Evolutionary conservation across 345 rosid species (phyloP), one percentile per base, ranked within the genome.

Genomic region (Sonneratia alba): DNA sequence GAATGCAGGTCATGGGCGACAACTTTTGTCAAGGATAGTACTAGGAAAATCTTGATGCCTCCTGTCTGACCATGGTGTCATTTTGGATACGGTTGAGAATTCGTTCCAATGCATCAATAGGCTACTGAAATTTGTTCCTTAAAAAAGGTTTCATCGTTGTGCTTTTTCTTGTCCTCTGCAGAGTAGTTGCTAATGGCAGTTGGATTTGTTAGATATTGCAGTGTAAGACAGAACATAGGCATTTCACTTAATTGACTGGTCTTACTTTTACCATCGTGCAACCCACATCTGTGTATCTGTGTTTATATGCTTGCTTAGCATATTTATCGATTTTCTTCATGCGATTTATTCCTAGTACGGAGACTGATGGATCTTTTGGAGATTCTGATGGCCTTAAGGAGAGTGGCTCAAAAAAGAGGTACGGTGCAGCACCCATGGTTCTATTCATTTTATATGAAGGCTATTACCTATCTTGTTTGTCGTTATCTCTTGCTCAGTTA

Each of bases 341-440:
- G 7, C 36, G 53, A 73, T 80, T 36, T 79, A 45, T 65, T 78
- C 63, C 37, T 66, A 94, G 98, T 62, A 72, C 38, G 68, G 91
- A 88, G 71, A 77, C 80, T 67, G 97, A 90, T 85, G 91, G 85
- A 66, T 79, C 90, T 3, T 77, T 83, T 72, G 97, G 87, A 74
- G 88, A 94, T 71, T 85, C 88, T 40, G 90, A 91, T 69, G 82
- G 78, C 72, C 82, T 70, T 57, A 94, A 90, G 85, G 97, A 91
- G 74, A 79, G 81, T 77, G 85, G 85, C 73, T 85, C 94, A 48
- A 91, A 86, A 81, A 93, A 93, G 86, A 88, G 96, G 98, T 93
- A 80, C 67, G 7, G 38, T 24, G 32, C 55, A 22, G 43, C 70
- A 43, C 42, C 70, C 32, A 24, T 68, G 24, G 22, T 3, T 62